Evolutionary conservation across 768 basidiomycete species (phyloP).

Genomic region (Lactifluus volemus): DNA sequence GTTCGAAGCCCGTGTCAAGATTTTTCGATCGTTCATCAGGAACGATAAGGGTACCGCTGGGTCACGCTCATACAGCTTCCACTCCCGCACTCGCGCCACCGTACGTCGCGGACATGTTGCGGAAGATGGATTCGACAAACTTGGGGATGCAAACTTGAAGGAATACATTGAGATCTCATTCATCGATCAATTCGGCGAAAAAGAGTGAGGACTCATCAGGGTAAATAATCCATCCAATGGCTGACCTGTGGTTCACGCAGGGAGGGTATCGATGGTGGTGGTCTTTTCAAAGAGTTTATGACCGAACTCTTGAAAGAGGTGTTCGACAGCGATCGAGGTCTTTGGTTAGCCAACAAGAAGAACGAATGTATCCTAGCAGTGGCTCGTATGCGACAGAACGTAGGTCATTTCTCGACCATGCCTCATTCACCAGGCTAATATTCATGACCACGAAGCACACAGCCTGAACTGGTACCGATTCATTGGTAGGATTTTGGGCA

Average conservation of each 20-base stretch:
- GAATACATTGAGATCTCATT: constrained; percentile 84
- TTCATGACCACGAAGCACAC: constrained; percentile 41
- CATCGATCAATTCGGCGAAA: constrained; percentile 79
- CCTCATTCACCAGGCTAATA: neutral
- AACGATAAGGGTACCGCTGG: constrained; percentile 40
- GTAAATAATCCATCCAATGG: neutral
- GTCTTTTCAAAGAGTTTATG: constrained; percentile 96
- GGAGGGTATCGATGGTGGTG: constrained; percentile 92
- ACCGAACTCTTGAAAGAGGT: constrained; percentile 90
- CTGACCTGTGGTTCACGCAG: constrained; percentile 29
- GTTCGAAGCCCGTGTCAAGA: constrained; percentile 82
- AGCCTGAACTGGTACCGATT: constrained; percentile 90
- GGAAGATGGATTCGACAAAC: constrained; percentile 84
- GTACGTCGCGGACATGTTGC: constrained; percentile 73
- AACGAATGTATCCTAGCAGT: constrained; percentile 95
- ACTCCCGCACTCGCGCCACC: constrained; percentile 24
- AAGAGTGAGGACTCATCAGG: constrained; percentile 52
- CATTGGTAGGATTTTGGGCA: constrained; percentile 89
- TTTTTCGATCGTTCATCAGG: constrained; percentile 77
- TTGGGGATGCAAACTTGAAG: constrained; percentile 73
- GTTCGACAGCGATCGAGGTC: constrained; percentile 87
- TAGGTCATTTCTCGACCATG: constrained; percentile 29
- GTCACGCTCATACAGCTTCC: constrained; percentile 8
- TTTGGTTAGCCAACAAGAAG: constrained; percentile 87
- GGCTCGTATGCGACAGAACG: constrained; percentile 85